Percentiles rank a stretch among this genome's conserved stretches.
Evolutionary conservation across 2,329 filamentous ascomycete species (phyloP).

Genomic region (Bipolaris cookei): DNA sequence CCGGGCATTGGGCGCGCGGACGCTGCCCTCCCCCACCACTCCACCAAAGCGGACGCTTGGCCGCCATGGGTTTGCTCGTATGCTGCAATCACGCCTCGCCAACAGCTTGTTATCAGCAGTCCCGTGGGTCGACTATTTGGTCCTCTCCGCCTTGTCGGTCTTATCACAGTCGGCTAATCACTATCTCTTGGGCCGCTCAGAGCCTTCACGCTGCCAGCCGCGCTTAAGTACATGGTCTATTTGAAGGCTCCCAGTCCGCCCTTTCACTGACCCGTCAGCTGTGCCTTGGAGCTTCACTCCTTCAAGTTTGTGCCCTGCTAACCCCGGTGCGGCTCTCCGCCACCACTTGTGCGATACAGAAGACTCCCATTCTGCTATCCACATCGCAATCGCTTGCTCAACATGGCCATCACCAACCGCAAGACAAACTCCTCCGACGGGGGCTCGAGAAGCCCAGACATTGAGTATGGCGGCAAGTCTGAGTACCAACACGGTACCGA

Average conservation of each 20-base stretch:
- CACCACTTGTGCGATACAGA: conserved; percentile 10
- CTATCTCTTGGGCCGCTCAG: conserved; percentile 16
- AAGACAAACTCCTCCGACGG: conserved; percentile 38
- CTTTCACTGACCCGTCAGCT: neutral
- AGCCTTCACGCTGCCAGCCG: conserved; percentile 27
- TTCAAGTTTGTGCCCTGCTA: conserved; percentile 13
- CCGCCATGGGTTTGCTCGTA: conserved; percentile 30
- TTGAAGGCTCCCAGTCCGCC: conserved; percentile 17
- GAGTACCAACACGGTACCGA: conserved; percentile 22
- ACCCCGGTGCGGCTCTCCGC: conserved; percentile 9
- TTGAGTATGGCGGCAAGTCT: conserved; percentile 26
- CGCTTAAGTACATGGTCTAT: conserved; percentile 15
- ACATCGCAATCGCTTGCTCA: conserved; percentile 1
- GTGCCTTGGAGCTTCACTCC: conserved; percentile 5
- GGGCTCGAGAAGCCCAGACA: conserved; percentile 28
- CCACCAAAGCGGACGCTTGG: conserved; percentile 28
- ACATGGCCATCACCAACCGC: conserved; percentile 41
- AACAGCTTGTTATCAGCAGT: conserved; percentile 27
- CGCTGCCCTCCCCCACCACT: conserved; percentile 19
- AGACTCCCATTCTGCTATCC: conserved; percentile 2
- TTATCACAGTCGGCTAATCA: conserved; percentile 30
- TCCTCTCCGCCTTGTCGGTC: conserved; percentile 22
- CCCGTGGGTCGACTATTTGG: conserved; percentile 11
- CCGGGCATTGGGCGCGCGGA: neutral
- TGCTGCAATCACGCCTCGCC: conserved; percentile 20